Base-by-base conservation (phyloP, 768 basidiomycete genomes). In the Leucocoprinus leucothites region DNA sequence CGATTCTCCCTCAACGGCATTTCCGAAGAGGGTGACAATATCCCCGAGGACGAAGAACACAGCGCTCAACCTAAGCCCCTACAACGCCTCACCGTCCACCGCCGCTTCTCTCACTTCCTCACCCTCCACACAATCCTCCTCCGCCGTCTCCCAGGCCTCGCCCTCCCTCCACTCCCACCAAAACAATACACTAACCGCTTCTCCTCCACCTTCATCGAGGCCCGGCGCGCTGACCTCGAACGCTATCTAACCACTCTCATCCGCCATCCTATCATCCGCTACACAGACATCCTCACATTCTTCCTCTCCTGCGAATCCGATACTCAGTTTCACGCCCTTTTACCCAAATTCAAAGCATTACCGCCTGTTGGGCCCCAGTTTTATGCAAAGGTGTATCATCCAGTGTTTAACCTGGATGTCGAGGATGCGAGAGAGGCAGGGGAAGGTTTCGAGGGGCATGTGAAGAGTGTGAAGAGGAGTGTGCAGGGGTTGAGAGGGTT, bases 41-140 rank as follows among this genome's bases (percentile, higher is more conserved):
- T n/a, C n/a, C n/a, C n/a, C n/a, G n/a, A n/a, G n/a, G 62, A 51
- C 28, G 26, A 47, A n/a, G 11, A 65, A 60, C 24, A 45, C 5
- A 11, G 11, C 31, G 31, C 31, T 5, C 6, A 31, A 31, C n/a
- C 31, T 31, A 5, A 68, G 3, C 70, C 77, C 1, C 73, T 82
- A 1, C 72, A 78, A 9, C 74, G 82, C 28, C 80, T 93, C 57
- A 91, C 87, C 0, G 91, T 94, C 35, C 76, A 87, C 35, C 79
- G 92, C 9, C 85, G 92, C 6, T 95, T 89, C 71, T 91, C 91
- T 3, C 88, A 94, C 56, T 95, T 95, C 61, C 82, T 86, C 24
- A 77, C 85, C 48, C 76, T 95, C 26, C 87, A 92, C 60, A 84
- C 86, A 1, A 82, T 86, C 8, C 71, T 95, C 46, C 74, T 78